Evolutionary conservation across 1,284 basidiomycete genomes (phyloP), one percentile per base, ranked within the genome.

Genomic region (Pterulicium gracile): DNA sequence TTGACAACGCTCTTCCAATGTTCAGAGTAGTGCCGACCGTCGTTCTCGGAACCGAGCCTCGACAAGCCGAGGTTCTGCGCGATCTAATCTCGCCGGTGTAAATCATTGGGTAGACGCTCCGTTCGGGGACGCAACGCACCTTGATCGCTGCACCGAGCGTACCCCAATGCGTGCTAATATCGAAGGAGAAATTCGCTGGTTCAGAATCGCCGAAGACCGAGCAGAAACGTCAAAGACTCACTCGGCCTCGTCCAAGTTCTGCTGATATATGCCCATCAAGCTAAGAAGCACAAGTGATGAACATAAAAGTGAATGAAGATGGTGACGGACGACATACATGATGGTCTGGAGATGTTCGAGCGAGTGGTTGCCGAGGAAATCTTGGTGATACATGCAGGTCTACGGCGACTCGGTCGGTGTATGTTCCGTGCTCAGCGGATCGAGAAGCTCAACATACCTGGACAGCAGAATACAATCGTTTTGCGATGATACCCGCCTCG

Each of bases 181-280:
- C 12, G 4, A 21, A 20, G 14, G 24, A 23, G 19, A 17, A 18
- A 23, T 23, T 14, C 18, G 19, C 24, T 42, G 18, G 21, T 18
- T 32, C 7, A 17, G 17, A 43, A 36, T 23, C 24, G n/a, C 18
- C n/a, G 21, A 14, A 17, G 24, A 45, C 24, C 18, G 21, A 18
- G 32, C 20, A 19, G 17, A 14, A 42, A 24, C 21, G 24, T 39
- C 15, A 3, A 15, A 18, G 22, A 27, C 56, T 14, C 23, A 56
- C 56, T 58, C 56, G 14, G 56, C 53, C 34, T 58, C 55, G 43
- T 56, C 55, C 7, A 56, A 48, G 42, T 58, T 58, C 35, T 58
- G 56, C 34, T 56, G 56, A 44, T 58, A 58, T 12, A 55, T 48
- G 12, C 56, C 54, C 56, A 58, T 58, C 12, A 58, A 49, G 24